These are phyloP conservation scores for Leptoxyphium fumago DNA, from an alignment of 2,329 filamentous ascomycete species.

Conservation along the genomic window DNA sequence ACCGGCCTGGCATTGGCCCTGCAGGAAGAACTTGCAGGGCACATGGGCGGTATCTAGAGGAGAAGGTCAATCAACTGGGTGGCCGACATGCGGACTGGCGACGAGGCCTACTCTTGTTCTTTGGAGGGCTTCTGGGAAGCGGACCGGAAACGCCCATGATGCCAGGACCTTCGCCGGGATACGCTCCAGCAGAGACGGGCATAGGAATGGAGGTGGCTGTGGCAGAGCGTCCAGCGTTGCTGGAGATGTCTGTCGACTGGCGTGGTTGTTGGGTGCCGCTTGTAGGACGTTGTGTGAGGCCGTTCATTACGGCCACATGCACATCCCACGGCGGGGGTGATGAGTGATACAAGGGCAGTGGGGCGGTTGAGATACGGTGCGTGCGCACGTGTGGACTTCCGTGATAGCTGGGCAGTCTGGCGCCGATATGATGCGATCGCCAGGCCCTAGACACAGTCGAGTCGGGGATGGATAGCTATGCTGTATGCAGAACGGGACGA, in stretches of 20 bases:
- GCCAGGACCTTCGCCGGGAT: slow-evolving; percentile 3
- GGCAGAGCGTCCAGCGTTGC: not conserved
- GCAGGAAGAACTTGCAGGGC: slow-evolving; percentile 97
- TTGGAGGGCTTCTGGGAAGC: slow-evolving; percentile 31
- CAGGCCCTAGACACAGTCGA: no score
- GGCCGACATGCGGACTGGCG: not conserved
- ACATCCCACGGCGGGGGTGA: not conserved
- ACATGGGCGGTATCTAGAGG: slow-evolving; percentile 79
- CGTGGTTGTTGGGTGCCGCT: not conserved
- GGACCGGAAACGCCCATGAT: slow-evolving; percentile 10
- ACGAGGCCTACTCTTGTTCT: slow-evolving; percentile 31
- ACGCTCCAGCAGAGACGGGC: not conserved
- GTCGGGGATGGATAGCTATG: no score
- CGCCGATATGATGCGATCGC: no score
- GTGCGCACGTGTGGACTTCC: not conserved
- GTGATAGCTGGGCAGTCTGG: no score
- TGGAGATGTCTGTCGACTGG: not conserved
- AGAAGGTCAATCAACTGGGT: not conserved
- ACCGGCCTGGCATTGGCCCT: slow-evolving; percentile 90
- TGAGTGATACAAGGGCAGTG: not conserved
- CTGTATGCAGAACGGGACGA: no score
- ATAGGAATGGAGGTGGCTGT: not conserved
- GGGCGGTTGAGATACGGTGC: not conserved
- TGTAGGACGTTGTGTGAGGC: not conserved
- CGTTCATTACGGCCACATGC: not conserved